These are phyloP conservation scores for Torulaspora microellipsoides DNA, from an alignment of 805 yeast species.

Conservation along the genomic window DNA sequence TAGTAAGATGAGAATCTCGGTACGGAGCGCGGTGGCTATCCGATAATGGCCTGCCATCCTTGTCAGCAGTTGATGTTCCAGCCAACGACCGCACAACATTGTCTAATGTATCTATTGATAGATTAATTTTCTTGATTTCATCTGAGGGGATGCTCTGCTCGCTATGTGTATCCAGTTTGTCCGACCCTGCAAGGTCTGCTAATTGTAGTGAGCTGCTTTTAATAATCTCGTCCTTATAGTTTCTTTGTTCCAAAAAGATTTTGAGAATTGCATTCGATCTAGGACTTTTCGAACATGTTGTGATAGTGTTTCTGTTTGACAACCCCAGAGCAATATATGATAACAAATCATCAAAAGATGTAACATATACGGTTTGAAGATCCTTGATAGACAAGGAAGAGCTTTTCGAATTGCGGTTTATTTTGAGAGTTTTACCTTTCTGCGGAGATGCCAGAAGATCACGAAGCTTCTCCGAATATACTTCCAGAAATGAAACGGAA, in stretches of 20 bases:
- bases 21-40: conserved; percentile 46
- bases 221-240: conserved; percentile 35
- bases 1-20: conserved; percentile 71
- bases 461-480: conserved; percentile 69
- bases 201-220: conserved; percentile 55
- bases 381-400: conserved; percentile 57
- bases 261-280: conserved; percentile 79
- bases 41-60: conserved; percentile 56
- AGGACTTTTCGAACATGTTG: conserved; percentile 68
- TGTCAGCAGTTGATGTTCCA: conserved; percentile 2
- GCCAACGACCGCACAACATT: conserved; percentile 77
- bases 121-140: conserved; percentile 81
- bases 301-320: conserved; percentile 48
- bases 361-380: conserved; percentile 57
- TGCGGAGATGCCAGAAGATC: conserved; percentile 55
- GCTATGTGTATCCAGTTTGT: conserved; percentile 44
- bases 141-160: conserved; percentile 63
- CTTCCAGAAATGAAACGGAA: conserved; percentile 71
- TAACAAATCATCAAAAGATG: conserved; percentile 54
- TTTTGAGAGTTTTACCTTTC: conserved; percentile 34
- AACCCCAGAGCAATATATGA: conserved; percentile 57
- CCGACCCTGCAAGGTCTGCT: conserved; percentile 87
- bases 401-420: conserved; percentile 22
- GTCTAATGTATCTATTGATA: conserved; percentile 72
- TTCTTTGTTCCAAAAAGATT: conserved; percentile 59